phyloP scores from a whole-genome alignment of 768 basidiomycete genomes.

The Amanita pallidorosea region DNA sequence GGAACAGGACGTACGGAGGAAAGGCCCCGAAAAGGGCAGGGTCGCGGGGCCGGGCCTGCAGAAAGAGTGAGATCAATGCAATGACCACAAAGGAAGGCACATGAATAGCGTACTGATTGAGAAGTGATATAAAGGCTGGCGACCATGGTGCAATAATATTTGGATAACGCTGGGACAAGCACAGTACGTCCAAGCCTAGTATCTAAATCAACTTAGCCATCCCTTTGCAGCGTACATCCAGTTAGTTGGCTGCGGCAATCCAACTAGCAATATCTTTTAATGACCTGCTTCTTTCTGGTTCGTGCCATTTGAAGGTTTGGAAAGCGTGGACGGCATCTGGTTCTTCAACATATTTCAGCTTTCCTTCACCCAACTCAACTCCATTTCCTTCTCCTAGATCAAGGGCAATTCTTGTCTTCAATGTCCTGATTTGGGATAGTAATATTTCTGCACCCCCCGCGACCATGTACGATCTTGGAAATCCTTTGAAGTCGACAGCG shows the following conservation, averaged over 20 bases:
- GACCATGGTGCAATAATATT: too few relatives aligned
- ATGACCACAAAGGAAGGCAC: background rate
- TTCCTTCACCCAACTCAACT: constrained; percentile 12
- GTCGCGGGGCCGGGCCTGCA: too few relatives aligned
- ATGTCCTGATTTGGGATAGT: constrained; percentile 19
- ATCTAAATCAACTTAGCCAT: too few relatives aligned
- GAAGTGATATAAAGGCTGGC: background rate
- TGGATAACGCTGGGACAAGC: too few relatives aligned
- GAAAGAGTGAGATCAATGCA: too few relatives aligned
- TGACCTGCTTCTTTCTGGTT: constrained; percentile 20
- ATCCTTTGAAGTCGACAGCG: constrained; percentile 28
- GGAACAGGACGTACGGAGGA: too few relatives aligned
- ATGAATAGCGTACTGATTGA: background rate
- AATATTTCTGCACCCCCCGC: constrained; percentile 36
- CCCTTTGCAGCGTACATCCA: background rate
- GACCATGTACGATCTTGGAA: constrained; percentile 37
- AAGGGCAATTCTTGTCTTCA: constrained; percentile 28
- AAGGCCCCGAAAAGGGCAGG: too few relatives aligned
- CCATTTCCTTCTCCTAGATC: constrained; percentile 26
- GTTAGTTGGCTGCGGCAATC: background rate
- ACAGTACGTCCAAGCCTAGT: too few relatives aligned
- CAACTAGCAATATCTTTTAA: background rate
- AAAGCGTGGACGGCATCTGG: constrained; percentile 5
- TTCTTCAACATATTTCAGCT: constrained; percentile 5
- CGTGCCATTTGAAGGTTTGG: constrained; percentile 27